Conservation (phyloP, 2,329 filamentous ascomycete genomes). For the Fusarium globosum region DNA sequence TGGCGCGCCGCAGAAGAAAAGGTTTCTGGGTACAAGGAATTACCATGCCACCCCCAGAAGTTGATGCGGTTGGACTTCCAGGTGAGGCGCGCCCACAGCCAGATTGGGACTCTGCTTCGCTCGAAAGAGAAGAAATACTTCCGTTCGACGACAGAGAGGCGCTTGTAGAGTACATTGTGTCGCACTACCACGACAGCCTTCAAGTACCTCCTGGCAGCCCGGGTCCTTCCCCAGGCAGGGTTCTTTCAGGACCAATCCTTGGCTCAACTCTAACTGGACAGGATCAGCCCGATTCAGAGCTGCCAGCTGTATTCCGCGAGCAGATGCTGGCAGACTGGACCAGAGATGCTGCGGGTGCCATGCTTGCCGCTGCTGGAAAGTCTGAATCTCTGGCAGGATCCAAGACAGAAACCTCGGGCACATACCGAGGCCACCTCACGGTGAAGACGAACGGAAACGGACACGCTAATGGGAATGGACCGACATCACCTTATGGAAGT, state of each 20-base stretch:
- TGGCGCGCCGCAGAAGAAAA: constrained; percentile 77
- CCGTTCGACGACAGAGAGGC: constrained; percentile 80
- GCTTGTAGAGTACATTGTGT: constrained; percentile 79
- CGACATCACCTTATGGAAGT: constrained; percentile 61
- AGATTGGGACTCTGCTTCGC: constrained; percentile 61
- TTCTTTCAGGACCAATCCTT: constrained; percentile 70
- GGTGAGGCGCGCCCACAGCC: constrained; percentile 58
- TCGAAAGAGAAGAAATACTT: constrained; percentile 72
- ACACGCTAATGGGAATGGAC: constrained; percentile 47
- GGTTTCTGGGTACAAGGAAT: constrained; percentile 84
- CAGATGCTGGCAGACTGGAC: constrained; percentile 85
- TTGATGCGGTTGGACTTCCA: constrained; percentile 70
- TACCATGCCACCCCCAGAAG: constrained; percentile 72
- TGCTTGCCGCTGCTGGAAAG: constrained; percentile 75
- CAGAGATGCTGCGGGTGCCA: constrained; percentile 76
- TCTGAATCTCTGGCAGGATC: constrained; percentile 82
- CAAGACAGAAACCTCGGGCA: constrained; percentile 69
- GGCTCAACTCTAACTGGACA: constrained; percentile 58
- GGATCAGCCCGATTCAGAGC: constrained; percentile 58
- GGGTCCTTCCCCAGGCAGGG: constrained; percentile 74
- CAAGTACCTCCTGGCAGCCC: constrained; percentile 76
- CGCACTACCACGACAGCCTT: constrained; percentile 73
- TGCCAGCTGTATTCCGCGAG: constrained; percentile 76
- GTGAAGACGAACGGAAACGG: constrained; percentile 59
- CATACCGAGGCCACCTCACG: constrained; percentile 66